Evolutionary conservation across 139 green algal species (phyloP).

Genomic region (Chlamydomonas sphaeroides): DNA sequence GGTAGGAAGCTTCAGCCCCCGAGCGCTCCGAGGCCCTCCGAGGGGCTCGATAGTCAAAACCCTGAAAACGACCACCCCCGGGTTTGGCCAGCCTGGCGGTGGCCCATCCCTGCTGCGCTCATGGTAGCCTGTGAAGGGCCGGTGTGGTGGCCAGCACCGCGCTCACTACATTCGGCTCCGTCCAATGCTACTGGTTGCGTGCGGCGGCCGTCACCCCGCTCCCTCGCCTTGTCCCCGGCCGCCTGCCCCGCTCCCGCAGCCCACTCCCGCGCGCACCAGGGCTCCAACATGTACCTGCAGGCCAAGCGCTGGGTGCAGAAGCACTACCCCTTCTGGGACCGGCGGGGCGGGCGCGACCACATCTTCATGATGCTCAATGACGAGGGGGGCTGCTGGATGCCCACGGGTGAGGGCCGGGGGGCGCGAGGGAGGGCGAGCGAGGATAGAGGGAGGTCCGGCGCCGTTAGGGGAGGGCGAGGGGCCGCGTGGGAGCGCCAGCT

Average conservation of each 20-base stretch:
- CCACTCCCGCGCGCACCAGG: constrained; percentile 24
- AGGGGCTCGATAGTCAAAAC: too few species aligned
- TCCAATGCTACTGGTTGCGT: too few species aligned
- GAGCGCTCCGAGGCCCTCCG: too few species aligned
- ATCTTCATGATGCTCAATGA: constrained; percentile 66
- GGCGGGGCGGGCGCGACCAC: constrained; percentile 62
- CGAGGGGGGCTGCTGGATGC: constrained; percentile 63
- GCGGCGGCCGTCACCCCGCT: too few species aligned
- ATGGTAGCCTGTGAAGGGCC: too few species aligned
- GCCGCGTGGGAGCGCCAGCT: neutral
- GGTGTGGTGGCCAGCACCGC: too few species aligned
- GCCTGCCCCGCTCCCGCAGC: constrained; percentile 10
- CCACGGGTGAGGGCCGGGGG: neutral
- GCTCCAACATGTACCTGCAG: constrained; percentile 36
- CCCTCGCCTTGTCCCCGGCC: too few species aligned
- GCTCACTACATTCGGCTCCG: too few species aligned
- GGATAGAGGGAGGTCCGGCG: neutral
- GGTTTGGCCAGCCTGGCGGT: constrained; percentile 39
- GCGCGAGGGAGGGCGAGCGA: neutral
- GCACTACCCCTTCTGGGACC: constrained; percentile 47
- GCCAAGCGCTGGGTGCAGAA: constrained; percentile 43
- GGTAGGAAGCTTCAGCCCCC: too few species aligned
- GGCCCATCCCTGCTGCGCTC: too few species aligned
- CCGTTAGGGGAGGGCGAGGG: too few species aligned
- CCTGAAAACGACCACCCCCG: too few species aligned